Evolutionary conservation across 169 alveolate genomes (phyloP).

Genomic region (Cryptosporidium viatorum): DNA sequence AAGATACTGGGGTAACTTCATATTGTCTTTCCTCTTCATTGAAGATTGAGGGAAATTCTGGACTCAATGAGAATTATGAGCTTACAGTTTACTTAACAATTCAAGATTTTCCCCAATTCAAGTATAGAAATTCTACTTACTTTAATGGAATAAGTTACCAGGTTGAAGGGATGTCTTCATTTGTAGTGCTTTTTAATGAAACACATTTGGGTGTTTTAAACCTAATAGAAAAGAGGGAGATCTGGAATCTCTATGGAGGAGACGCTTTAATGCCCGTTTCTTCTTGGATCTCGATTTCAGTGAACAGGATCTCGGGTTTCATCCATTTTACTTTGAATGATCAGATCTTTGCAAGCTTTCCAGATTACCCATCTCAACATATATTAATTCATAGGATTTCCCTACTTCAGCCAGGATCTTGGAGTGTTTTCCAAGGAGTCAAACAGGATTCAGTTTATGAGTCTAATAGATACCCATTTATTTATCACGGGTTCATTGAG

Average conservation of each 20-base stretch:
- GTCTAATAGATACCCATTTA: conserved; percentile 47
- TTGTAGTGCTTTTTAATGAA: conserved; percentile 36
- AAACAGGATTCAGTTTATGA: conserved; percentile 28
- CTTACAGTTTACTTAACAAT: conserved; percentile 27
- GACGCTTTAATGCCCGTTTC: conserved; percentile 18
- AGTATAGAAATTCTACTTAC: neutral
- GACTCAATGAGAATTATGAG: conserved; percentile 9
- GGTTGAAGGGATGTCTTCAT: conserved; percentile 7
- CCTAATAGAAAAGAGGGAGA: conserved; percentile 31
- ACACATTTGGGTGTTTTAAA: conserved; percentile 46
- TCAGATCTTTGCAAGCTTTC: conserved; percentile 60
- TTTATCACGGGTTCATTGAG: conserved; percentile 58
- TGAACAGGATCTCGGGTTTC: conserved; percentile 64
- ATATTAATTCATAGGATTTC: neutral
- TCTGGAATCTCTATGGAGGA: conserved; percentile 47
- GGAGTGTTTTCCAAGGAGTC: conserved; percentile 54
- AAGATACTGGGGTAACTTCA: neutral
- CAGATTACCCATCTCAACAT: conserved; percentile 63
- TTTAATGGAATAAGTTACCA: conserved; percentile 40
- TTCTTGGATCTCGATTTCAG: conserved; percentile 46
- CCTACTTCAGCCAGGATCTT: conserved; percentile 13
- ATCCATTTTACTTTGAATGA: conserved; percentile 32
- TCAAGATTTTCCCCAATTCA: neutral
- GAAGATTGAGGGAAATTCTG: neutral
- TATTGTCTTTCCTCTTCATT: conserved; percentile 54